Conservation (phyloP, 179 eudicot species). For the Actinidia polygama region DNA sequence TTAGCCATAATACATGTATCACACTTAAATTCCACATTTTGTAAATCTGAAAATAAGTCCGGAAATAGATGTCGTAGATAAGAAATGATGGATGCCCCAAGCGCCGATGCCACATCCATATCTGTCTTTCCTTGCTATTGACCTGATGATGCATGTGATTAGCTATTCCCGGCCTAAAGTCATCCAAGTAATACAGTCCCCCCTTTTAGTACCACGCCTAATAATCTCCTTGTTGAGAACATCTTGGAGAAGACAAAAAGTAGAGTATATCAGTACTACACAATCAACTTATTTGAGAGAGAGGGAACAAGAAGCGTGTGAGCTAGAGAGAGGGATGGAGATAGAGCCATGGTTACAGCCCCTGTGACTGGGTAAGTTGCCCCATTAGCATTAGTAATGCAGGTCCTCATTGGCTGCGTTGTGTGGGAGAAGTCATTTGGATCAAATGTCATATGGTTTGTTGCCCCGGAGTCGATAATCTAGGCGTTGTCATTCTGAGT, state of each 20-base stretch:
- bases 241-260: background rate
- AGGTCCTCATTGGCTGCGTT: background rate
- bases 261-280: background rate
- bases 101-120: background rate
- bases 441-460: background rate
- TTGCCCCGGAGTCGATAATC: background rate
- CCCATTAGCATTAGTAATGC: conserved; percentile 12
- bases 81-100: background rate
- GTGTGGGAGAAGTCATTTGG: background rate
- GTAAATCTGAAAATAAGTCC: background rate
- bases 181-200: conserved; percentile 12
- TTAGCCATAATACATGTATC: conserved; percentile 10
- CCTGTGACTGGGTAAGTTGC: background rate
- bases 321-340: conserved; percentile 8
- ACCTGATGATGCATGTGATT: background rate
- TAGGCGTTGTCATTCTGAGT: background rate
- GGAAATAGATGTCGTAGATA: background rate
- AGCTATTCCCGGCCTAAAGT: background rate
- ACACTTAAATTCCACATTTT: background rate
- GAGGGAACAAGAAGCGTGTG: background rate
- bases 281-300: background rate
- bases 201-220: conserved; percentile 17
- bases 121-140: background rate
- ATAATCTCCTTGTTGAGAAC: conserved; percentile 9
- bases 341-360: background rate